A percentile compares a stretch with the other conserved stretches of the same genome.
phyloP scores from a whole-genome alignment of 2,329 filamentous ascomycete genomes.

The Macrophomina pseudophaseolina region DNA sequence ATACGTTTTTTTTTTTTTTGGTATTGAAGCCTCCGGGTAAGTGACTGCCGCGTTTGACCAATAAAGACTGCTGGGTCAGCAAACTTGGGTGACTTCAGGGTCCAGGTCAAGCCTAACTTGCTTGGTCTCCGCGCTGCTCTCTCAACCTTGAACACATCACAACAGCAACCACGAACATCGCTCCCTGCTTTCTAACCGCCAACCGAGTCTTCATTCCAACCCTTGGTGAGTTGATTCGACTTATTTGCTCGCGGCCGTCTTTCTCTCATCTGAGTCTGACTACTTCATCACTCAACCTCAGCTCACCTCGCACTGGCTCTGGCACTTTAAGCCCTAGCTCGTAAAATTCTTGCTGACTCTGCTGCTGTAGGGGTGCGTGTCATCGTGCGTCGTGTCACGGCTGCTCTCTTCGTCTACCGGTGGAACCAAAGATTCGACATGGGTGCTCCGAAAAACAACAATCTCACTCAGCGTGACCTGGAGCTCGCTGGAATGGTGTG shows the following conservation, averaged over 20 bases:
- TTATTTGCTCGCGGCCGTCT: too few relatives aligned
- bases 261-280: too few relatives aligned
- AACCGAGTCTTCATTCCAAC: neutral
- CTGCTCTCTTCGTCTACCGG: neutral
- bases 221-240: neutral
- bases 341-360: too few relatives aligned
- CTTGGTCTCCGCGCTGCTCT: neutral
- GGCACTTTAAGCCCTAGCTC: too few relatives aligned
- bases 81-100: neutral
- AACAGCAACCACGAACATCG: neutral
- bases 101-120: slow-evolving; percentile 10
- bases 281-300: too few relatives aligned
- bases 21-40: neutral
- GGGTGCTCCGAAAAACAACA: neutral
- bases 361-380: too few relatives aligned
- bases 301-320: too few relatives aligned
- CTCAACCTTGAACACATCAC: neutral
- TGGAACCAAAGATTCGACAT: neutral
- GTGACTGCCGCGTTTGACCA: neutral
- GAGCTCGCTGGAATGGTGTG: slow-evolving; percentile 7
- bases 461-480: slow-evolving; percentile 11
- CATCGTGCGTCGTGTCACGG: neutral
- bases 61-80: neutral
- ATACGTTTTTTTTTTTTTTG: neutral
- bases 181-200: neutral